Percentiles rank a stretch among this genome's conserved stretches.
These are phyloP conservation scores for Collybiopsis luxurians DNA, from an alignment of 768 basidiomycete species.

Conservation along the genomic window DNA sequence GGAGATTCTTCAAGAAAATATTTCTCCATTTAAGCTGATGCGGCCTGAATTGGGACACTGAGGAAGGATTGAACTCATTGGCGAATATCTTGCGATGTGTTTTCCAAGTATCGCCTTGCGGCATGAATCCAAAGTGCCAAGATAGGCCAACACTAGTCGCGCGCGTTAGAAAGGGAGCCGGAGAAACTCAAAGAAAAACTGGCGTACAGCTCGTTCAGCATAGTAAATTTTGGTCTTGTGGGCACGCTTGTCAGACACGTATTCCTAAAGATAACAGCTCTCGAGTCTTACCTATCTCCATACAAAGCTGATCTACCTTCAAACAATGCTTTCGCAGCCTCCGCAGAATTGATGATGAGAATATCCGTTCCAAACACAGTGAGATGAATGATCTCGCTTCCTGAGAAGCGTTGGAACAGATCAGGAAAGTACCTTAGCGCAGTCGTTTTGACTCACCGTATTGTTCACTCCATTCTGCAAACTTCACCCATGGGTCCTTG, in stretches of 20 bases:
- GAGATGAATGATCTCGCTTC: constrained; percentile 16
- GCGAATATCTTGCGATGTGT: constrained; percentile 15
- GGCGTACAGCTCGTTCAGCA: constrained; percentile 17
- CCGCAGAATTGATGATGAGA: constrained; percentile 16
- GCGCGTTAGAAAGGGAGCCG: no score
- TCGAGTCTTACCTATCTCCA: constrained; percentile 18
- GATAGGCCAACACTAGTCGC: constrained; percentile 17
- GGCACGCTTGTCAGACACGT: background rate
- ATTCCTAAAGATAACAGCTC: background rate
- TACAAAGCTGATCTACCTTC: constrained; percentile 17
- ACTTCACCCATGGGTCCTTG: constrained; percentile 33
- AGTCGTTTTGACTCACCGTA: constrained; percentile 25
- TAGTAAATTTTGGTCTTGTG: constrained; percentile 19
- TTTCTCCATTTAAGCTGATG: constrained; percentile 15
- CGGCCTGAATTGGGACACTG: constrained; percentile 4
- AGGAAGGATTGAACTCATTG: constrained; percentile 11
- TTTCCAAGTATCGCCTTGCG: constrained; percentile 16
- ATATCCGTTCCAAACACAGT: constrained; percentile 17
- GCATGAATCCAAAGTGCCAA: constrained; percentile 21
- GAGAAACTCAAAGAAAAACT: no score
- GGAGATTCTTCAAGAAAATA: constrained; percentile 14
- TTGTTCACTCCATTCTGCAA: constrained; percentile 32
- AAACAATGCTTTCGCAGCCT: constrained; percentile 14
- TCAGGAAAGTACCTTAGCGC: no score
- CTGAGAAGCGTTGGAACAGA: no score